Evolutionary conservation across 305 asterid genomes (phyloP).

Genomic region (Rubia peregrina): DNA sequence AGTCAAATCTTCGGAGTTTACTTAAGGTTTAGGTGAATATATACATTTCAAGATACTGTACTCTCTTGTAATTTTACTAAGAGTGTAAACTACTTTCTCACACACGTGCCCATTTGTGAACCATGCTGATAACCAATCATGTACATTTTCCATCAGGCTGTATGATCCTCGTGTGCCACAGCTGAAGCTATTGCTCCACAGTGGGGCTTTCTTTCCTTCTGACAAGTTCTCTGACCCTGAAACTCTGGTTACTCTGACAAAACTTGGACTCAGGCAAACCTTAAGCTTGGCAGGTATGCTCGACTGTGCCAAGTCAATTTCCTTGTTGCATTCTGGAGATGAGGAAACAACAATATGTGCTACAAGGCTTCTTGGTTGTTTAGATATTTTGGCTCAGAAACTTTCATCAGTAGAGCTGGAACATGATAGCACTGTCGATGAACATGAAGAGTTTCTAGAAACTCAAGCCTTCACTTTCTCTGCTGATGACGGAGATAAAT

Average conservation of each 20-base stretch:
- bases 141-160: slow-evolving; percentile 48
- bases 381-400: slow-evolving; percentile 49
- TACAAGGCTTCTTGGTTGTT: slow-evolving; percentile 64
- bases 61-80: background rate
- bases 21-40: background rate
- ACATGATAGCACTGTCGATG: slow-evolving; percentile 24
- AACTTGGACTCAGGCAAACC: slow-evolving; percentile 71
- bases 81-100: background rate
- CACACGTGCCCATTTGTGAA: background rate
- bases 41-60: background rate
- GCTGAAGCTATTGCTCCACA: slow-evolving; percentile 56
- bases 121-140: slow-evolving; percentile 8
- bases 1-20: background rate
- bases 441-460: slow-evolving; percentile 34
- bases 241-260: slow-evolving; percentile 60
- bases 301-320: slow-evolving; percentile 85
- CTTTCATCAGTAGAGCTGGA: slow-evolving; percentile 42
- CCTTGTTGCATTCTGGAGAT: slow-evolving; percentile 47
- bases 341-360: slow-evolving; percentile 43
- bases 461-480: slow-evolving; percentile 29
- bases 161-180: slow-evolving; percentile 88
- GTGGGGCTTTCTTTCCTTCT: slow-evolving; percentile 72
- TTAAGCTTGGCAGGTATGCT: slow-evolving; percentile 65
- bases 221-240: slow-evolving; percentile 60
- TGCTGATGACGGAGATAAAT: slow-evolving; percentile 36